Percentiles rank a stretch among this genome's conserved stretches.
phyloP scores from a whole-genome alignment of 148 eudicot species.

The Amaranthus hypochondriacus region DNA sequence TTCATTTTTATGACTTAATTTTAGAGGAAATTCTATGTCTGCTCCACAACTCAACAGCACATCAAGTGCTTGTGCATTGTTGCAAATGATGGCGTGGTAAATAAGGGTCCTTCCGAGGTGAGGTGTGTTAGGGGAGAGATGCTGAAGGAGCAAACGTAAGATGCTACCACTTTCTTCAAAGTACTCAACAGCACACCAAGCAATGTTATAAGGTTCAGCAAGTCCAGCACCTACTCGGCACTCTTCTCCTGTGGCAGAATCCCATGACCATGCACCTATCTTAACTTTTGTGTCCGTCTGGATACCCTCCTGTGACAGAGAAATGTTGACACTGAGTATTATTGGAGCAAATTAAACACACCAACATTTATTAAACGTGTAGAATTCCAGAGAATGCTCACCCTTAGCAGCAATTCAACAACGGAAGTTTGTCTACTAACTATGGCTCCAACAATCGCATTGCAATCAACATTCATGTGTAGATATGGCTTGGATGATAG shows the following conservation, averaged over 20 bases:
- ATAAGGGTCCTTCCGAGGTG: slow-evolving; percentile 59
- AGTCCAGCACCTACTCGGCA: slow-evolving; percentile 67
- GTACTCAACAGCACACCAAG: slow-evolving; percentile 75
- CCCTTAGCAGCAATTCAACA: slow-evolving; percentile 50
- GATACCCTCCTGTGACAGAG: slow-evolving; percentile 33
- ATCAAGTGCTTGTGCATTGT: slow-evolving; percentile 40
- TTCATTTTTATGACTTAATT: slow-evolving; percentile 27
- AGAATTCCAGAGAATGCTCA: slow-evolving; percentile 17
- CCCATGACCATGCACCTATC: slow-evolving; percentile 79
- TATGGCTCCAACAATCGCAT: slow-evolving; percentile 59
- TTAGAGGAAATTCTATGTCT: slow-evolving; percentile 43
- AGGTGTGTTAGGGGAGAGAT: slow-evolving; percentile 44
- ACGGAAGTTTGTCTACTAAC: slow-evolving; percentile 51
- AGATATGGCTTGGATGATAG: slow-evolving; percentile 60
- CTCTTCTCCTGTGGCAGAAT: slow-evolving; percentile 53
- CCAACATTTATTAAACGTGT: background rate
- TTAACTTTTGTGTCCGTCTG: slow-evolving; percentile 46
- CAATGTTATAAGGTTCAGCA: slow-evolving; percentile 52
- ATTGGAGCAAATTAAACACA: background rate
- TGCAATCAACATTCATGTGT: slow-evolving; percentile 55
- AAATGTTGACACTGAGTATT: background rate
- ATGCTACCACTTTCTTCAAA: slow-evolving; percentile 59
- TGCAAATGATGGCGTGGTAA: slow-evolving; percentile 62
- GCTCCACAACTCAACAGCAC: slow-evolving; percentile 44
- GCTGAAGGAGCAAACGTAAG: slow-evolving; percentile 45